Evolutionary conservation across 805 yeast genomes (phyloP).

Genomic region (Sporopachydermia lactativora): DNA sequence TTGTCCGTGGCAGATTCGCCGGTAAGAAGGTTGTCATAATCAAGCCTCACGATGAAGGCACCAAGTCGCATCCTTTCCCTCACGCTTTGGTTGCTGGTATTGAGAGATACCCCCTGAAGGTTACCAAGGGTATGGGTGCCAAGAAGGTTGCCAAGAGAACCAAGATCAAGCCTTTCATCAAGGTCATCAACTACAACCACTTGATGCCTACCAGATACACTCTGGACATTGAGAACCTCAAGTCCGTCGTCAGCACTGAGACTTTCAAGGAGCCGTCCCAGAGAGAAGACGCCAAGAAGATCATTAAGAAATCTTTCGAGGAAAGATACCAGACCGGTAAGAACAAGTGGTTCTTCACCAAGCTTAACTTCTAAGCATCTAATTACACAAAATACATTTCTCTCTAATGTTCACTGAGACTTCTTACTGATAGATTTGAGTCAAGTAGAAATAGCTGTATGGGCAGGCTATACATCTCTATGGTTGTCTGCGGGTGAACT

Average conservation of each 20-base stretch:
- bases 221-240: slow-evolving; percentile 91
- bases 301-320: slow-evolving; percentile 97
- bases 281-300: slow-evolving; percentile 98
- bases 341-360: slow-evolving; percentile 99
- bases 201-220: slow-evolving; percentile 99
- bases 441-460: no score
- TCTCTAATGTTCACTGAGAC: background rate
- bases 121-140: slow-evolving; percentile 86
- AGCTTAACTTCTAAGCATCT: slow-evolving; percentile 65
- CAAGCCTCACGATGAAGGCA: slow-evolving; percentile 96
- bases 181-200: slow-evolving; percentile 99
- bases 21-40: slow-evolving; percentile 99
- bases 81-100: slow-evolving; percentile 99
- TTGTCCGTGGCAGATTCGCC: slow-evolving; percentile 99
- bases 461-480: no score
- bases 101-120: slow-evolving; percentile 96
- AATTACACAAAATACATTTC: background rate
- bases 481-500: no score
- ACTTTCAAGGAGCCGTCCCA: slow-evolving; percentile 95
- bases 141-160: slow-evolving; percentile 97
- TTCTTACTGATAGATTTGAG: no score
- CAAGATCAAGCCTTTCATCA: slow-evolving; percentile 97
- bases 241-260: slow-evolving; percentile 82
- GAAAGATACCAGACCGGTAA: slow-evolving; percentile 99
- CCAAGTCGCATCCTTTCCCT: slow-evolving; percentile 97